Evolutionary conservation across 176 grass and related monocot species (phyloP), one percentile per base, ranked within the genome.

Genomic region (Triticum aestivum): DNA sequence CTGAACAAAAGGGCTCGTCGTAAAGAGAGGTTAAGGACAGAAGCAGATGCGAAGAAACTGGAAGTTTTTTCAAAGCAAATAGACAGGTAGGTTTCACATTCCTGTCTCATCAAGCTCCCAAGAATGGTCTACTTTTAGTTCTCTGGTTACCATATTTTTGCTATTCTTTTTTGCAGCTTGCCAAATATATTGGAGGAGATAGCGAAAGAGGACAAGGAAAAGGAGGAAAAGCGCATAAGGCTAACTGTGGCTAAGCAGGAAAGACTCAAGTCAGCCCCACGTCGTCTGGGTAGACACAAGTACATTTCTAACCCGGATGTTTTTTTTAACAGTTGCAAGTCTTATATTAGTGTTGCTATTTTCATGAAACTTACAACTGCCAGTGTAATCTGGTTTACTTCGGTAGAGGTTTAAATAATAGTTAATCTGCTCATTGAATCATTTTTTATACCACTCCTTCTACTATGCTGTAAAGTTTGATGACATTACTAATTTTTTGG

Each of bases 181-280:
- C 86, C 97, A 66, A 86, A 91, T 85, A 93, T 99, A 88, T 80
- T 99, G 61, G 83, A 85, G 9, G 92, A 99, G 79, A 99, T 99
- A 90, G 92, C 89, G 37, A 96, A 94, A 85, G 97, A 99, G 79
- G 94, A 99, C 33, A 77, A 94, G 87, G 94, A 96, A 86, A 99
- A 94, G 72, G 78, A 92, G 47, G 96, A 83, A 86, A 88, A 78
- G 79, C 94, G 72, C 30, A 91, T 66, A 18, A 83, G 97, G 30
- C 90, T 89, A 44, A 79, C 73, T 65, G 85, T 96, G 26, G 73
- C 91, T 85, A 90, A 86, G 86, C 84, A 94, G 85, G 97, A 99
- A 70, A 90, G 88, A 41, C 85, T 91, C 5, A 93, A 94, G 85
- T 88, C 87, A 84, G 97, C 65, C 45, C 97, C 97, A 65, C 97